Conservation (phyloP, 192 early-diverging fungal species). For the Coemansia interrupta region DNA sequence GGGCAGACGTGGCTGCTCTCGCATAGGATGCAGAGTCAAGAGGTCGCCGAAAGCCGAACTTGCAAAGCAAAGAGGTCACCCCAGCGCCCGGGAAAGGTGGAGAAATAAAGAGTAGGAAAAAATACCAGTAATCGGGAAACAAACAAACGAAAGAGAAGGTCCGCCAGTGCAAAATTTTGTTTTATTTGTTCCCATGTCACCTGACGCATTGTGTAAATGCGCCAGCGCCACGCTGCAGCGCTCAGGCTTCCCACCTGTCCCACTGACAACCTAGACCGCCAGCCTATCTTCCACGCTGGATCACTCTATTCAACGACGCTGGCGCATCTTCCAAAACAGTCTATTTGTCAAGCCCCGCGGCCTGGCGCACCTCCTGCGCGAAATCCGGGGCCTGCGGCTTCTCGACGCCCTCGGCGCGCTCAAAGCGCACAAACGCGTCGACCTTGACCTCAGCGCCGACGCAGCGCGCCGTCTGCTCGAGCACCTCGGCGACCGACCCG, state of each 20-base stretch:
- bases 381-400: slow-evolving; percentile 69
- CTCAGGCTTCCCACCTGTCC: no score
- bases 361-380: slow-evolving; percentile 70
- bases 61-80: no score
- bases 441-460: slow-evolving; percentile 57
- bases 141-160: no score
- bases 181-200: background rate
- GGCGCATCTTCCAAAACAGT: no score
- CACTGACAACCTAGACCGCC: no score
- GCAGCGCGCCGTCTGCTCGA: slow-evolving; percentile 47
- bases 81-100: background rate
- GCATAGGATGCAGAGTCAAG: background rate
- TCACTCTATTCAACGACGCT: no score
- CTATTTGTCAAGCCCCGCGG: slow-evolving; percentile 30
- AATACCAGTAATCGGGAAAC: no score
- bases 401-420: slow-evolving; percentile 83
- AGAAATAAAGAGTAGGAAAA: no score
- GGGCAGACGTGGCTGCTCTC: no score
- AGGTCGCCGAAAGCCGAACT: background rate
- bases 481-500: slow-evolving; percentile 62
- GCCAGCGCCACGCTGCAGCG: no score
- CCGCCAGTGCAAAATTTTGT: background rate
- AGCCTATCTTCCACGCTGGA: no score
- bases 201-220: background rate
- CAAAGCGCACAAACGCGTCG: slow-evolving; percentile 70